Percentiles rank a stretch among this genome's conserved stretches.
Evolutionary conservation across 2,329 filamentous ascomycete genomes (phyloP).

Genomic region (Diaporthe batatas): DNA sequence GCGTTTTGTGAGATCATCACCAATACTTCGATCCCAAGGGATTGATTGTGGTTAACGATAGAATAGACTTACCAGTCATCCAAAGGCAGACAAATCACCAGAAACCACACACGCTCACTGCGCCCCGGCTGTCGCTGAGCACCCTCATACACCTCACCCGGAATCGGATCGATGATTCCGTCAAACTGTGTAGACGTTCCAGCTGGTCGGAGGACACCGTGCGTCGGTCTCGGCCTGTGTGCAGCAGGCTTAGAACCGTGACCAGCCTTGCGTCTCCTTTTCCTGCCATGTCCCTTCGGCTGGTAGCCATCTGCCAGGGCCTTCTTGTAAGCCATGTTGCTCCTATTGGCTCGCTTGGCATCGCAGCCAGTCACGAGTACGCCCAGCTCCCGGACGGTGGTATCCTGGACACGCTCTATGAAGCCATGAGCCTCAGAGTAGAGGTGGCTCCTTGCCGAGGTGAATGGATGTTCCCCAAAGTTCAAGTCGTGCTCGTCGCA

Average conservation of each 20-base stretch:
- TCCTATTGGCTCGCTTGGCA: neutral
- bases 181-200: neutral
- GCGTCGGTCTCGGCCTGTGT: neutral
- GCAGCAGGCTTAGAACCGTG: neutral
- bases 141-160: conserved; percentile 17
- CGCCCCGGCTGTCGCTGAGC: neutral
- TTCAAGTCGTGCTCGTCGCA: conserved; percentile 11
- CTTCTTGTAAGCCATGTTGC: neutral
- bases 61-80: neutral
- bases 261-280: neutral
- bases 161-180: conserved; percentile 2
- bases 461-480: neutral
- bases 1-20: neutral
- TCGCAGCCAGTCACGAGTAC: neutral
- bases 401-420: no score
- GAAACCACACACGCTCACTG: neutral
- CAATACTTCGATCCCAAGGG: no score
- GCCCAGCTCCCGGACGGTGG: neutral
- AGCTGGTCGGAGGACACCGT: neutral
- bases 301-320: neutral
- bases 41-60: no score
- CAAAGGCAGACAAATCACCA: conserved; percentile 1
- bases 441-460: neutral
- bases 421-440: neutral
- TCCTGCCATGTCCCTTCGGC: neutral